Evolutionary conservation across 352 stramenopile genomes (phyloP), one percentile per base, ranked within the genome.

Genomic region (Globisporangium takayamanum): DNA sequence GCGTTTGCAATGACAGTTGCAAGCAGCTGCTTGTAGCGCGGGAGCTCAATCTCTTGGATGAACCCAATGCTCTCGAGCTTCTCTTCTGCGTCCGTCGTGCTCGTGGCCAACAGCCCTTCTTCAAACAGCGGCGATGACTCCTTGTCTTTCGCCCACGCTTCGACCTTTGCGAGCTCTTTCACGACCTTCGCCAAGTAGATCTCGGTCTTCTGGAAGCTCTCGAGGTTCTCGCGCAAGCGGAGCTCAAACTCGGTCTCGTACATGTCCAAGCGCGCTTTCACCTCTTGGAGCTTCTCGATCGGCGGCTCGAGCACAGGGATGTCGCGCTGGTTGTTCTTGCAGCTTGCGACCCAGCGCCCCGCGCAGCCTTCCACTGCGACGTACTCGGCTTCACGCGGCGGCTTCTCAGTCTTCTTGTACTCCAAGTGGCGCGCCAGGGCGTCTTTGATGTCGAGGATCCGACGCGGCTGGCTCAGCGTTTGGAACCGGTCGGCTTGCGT

Each of bases 391-490:
- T 94, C 84, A n/a, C 76, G 82, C 25, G 79, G 77, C 5, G 84
- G 84, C 50, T 92, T 92, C 55, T 94, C 84, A 57, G 85, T 94
- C 67, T 88, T 87, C 73, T 94, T 94, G 72, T 94, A 94, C 47
- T 94, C 80, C 28, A 88, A 61, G 56, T 89, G 83, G 53, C 69
- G 67, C 28, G 76, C 59, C 16, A 92, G 66, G 45, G 83, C 76
- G 30, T 88, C 69, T 64, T 87, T 84, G 30, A 81, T 87, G 56
- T 89, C 78, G 0, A 61, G 67, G n/a, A 89, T 81, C n/a, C 74
- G 70, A 20, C 78, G 78, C 50, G 77, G 80, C 65, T 84, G 69
- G 48, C 64, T 89, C 37, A 88, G 66, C 59, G 73, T 88, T 66
- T 89, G 68, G 66, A 96, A 94, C 11, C 76, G 72, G 22, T 89